Percentiles rank a stretch among this genome's conserved stretches.
Conservation (phyloP, 2,329 filamentous ascomycete genomes). For the Periconia digitata region DNA sequence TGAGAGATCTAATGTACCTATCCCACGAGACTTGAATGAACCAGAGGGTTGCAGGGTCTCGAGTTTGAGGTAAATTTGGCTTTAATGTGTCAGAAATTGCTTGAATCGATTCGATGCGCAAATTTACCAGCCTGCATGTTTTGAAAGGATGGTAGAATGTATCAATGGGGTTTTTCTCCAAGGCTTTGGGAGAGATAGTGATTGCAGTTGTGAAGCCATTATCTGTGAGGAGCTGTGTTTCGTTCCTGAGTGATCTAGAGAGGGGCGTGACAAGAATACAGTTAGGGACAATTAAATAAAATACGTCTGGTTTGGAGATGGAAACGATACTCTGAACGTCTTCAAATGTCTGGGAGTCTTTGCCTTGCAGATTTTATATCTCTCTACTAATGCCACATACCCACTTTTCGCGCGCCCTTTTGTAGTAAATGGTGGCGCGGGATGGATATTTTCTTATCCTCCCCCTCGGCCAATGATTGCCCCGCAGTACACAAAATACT, state of each 20-base stretch:
- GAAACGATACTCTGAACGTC: too few relatives aligned
- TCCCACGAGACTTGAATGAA: constrained; percentile 76
- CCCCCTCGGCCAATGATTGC: too few relatives aligned
- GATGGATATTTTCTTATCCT: too few relatives aligned
- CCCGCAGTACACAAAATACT: too few relatives aligned
- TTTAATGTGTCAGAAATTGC: constrained; percentile 25
- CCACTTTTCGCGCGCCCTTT: background rate
- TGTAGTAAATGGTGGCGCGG: background rate
- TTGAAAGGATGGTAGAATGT: constrained; percentile 64
- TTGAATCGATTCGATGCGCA: background rate
- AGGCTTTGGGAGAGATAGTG: constrained; percentile 29
- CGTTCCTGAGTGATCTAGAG: too few relatives aligned
- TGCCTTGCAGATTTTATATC: too few relatives aligned
- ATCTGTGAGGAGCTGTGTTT: too few relatives aligned
- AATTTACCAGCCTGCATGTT: constrained; percentile 65
- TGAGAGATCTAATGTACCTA: too few relatives aligned
- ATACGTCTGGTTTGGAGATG: background rate
- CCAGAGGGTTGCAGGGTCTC: constrained; percentile 79
- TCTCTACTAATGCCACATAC: too few relatives aligned
- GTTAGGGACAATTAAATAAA: background rate
- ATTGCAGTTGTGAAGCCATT: background rate
- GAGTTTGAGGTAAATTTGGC: constrained; percentile 77
- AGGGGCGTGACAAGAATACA: too few relatives aligned
- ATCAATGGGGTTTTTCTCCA: constrained; percentile 72
- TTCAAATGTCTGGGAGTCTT: too few relatives aligned